Evolutionary conservation across 2,329 filamentous ascomycete genomes (phyloP).

Genomic region (Xylaria sp.): DNA sequence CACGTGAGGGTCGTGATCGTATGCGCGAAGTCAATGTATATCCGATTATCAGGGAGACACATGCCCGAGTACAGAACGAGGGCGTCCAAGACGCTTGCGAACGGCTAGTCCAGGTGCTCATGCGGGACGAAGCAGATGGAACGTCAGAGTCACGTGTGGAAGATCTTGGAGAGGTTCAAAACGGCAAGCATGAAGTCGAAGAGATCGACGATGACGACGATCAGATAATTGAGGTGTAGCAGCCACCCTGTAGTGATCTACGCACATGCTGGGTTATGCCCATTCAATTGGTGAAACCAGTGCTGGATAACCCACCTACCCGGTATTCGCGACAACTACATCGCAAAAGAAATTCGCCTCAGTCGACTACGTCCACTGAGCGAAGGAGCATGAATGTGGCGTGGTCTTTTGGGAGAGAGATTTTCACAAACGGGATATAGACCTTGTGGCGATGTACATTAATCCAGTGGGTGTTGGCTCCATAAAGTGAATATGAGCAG

Average conservation of each 20-base stretch:
- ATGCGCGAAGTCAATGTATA: slow-evolving; percentile 86
- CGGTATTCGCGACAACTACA: background rate
- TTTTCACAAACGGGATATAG: background rate
- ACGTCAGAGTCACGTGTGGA: slow-evolving; percentile 55
- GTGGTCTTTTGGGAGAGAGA: background rate
- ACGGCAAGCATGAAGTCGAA: slow-evolving; percentile 10
- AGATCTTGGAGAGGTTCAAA: slow-evolving; percentile 52
- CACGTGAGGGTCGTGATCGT: slow-evolving; percentile 76
- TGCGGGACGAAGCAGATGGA: slow-evolving; percentile 76
- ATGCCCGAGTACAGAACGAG: slow-evolving; percentile 81
- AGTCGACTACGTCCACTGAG: background rate
- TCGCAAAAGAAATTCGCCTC: slow-evolving; percentile 1
- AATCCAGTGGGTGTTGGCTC: background rate
- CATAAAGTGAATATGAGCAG: background rate
- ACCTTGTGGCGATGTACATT: background rate
- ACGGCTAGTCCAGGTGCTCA: slow-evolving; percentile 86
- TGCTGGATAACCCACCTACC: background rate
- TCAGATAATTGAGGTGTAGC: slow-evolving; percentile 65
- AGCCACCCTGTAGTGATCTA: background rate
- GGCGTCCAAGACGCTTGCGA: slow-evolving; percentile 87
- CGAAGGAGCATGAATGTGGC: background rate
- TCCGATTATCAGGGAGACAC: slow-evolving; percentile 87
- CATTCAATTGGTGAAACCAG: slow-evolving; percentile 24
- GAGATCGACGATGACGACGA: slow-evolving; percentile 56
- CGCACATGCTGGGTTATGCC: slow-evolving; percentile 15